Base-by-base conservation (phyloP, 441 rosid species). In the Codiaeum variegatum region DNA sequence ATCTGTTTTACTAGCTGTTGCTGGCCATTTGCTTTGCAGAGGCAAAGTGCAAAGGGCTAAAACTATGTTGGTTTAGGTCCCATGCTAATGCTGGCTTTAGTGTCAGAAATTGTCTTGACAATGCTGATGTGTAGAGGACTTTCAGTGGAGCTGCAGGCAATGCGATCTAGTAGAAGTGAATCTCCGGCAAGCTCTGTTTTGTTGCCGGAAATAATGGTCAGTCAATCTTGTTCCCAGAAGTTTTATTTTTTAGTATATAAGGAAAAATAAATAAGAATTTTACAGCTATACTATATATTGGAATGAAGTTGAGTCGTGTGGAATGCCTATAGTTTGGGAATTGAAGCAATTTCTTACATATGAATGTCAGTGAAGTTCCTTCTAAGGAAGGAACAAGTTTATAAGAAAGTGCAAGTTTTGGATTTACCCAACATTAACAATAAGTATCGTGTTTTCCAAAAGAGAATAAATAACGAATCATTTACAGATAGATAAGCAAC, bases 1-100 rank as follows among this genome's bases (percentile, higher is more conserved):
- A 85, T 65, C 18, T 32, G 78, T 65, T 29, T 73, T 12, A 69
- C 83, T 0, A 81, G 52, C 11, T 77, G 83, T 9, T 28, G 24
- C 10, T 68, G 15, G 60, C 83, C 84, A 16, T 7, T 69, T 2
- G 73, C 80, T 7, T 69, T 2, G 73, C 80, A 6, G 83, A 56
- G 18, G 83, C 85, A n/a, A 82, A 76, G 61, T 86, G 84, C 44
- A 81, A 23, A 40, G 85, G 81, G 11, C 49, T 56, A 10, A 79
- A 76, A 6, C 80, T 84, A 38, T 80, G 82, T 68, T 65, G 32
- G 73, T 79, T 73, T 8, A 6, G 26, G 19, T 78, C 81, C 44
- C 42, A 10, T 4, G 72, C 77, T 6, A 79, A 77, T 52, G 31
- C 66, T 38, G 74, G 80, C 72, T 77, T 84, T 36, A 24, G 59